Base-by-base conservation (phyloP, 139 green algal species). In the Chlorella sorokiniana region DNA sequence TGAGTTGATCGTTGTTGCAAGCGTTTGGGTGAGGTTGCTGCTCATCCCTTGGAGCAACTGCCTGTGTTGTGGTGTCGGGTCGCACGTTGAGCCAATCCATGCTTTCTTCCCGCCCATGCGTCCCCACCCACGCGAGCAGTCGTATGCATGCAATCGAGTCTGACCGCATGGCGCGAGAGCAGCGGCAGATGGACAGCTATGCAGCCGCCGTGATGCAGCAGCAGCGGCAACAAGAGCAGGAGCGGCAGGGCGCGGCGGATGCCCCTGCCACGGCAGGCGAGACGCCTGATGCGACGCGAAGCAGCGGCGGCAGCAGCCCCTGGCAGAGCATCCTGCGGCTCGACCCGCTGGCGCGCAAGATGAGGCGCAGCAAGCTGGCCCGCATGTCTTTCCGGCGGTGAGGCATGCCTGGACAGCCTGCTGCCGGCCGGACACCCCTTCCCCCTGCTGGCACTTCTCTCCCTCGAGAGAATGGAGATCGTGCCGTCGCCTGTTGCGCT, bases 381-480 rank as follows among this genome's bases (percentile, higher is more conserved):
- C 78, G 88, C 70, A 76, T 95, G 40, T 91, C 92, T 62, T 86
- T 89, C 51, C 59, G 82, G 20, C 29, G 73, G 73, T 69, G 18
- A 41, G 71, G 25, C 56, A 33, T 65, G 29, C 56, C 16, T n/a
- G 29, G 14, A 11, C 48, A 56, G 14, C 48, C 48, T 56, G 48
- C 48, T 16, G 16, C 11, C 48, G 16, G 48, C 48, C 16, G 48
- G 48, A n/a, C n/a, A n/a, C n/a, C n/a, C n/a, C n/a, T n/a, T 16
- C 48, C 48, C 16, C 48, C 16, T 56, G 11, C n/a, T n/a, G n/a
- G n/a, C n/a, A n/a, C n/a, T n/a, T n/a, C n/a, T n/a, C n/a, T n/a
- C n/a, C n/a, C n/a, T n/a, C n/a, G n/a, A n/a, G n/a, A n/a, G n/a
- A n/a, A n/a, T n/a, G n/a, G n/a, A n/a, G n/a, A n/a, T n/a, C n/a